Evolutionary conservation across 2,329 filamentous ascomycete species (phyloP).

Genomic region (Tricladium varicosporioides): DNA sequence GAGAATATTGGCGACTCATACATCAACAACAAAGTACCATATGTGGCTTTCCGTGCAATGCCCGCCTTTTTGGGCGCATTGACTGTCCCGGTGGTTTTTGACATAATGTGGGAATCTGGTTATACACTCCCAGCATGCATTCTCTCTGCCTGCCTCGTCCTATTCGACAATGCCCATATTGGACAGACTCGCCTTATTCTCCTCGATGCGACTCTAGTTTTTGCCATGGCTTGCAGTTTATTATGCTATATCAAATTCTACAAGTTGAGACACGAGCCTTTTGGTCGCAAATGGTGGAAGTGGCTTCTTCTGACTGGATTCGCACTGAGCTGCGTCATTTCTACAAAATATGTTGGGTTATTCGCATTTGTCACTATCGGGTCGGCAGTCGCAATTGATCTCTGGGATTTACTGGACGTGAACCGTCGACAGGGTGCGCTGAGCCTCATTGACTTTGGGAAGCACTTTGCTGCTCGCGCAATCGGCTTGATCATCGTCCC

Average conservation of each 20-base stretch:
- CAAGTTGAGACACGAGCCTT: constrained; percentile 86
- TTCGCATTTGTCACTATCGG: constrained; percentile 98
- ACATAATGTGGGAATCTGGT: constrained; percentile 99
- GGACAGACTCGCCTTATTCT: constrained; percentile 94
- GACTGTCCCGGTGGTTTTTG: constrained; percentile 88
- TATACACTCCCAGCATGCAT: constrained; percentile 93
- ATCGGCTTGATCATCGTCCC: constrained; percentile 85
- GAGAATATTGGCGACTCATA: constrained; percentile 99
- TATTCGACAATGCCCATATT: constrained; percentile 97
- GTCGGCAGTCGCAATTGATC: constrained; percentile 86
- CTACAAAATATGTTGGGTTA: constrained; percentile 93
- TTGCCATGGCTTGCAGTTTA: constrained; percentile 94
- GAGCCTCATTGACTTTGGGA: constrained; percentile 73
- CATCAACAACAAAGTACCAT: constrained; percentile 93
- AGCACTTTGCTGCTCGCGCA: constrained; percentile 87
- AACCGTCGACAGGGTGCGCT: constrained; percentile 82
- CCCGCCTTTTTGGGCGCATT: constrained; percentile 88
- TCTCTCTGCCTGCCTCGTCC: constrained; percentile 78
- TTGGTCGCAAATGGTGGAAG: constrained; percentile 98
- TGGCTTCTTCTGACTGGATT: constrained; percentile 96
- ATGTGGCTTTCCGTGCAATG: constrained; percentile 91
- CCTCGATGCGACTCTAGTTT: constrained; percentile 87
- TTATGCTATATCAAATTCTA: constrained; percentile 97
- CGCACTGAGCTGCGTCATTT: constrained; percentile 93
- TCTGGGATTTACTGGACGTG: constrained; percentile 92